Evolutionary conservation across 805 yeast genomes (phyloP), one percentile per base, ranked within the genome.

Genomic region (Yamadazyma ubonensis): DNA sequence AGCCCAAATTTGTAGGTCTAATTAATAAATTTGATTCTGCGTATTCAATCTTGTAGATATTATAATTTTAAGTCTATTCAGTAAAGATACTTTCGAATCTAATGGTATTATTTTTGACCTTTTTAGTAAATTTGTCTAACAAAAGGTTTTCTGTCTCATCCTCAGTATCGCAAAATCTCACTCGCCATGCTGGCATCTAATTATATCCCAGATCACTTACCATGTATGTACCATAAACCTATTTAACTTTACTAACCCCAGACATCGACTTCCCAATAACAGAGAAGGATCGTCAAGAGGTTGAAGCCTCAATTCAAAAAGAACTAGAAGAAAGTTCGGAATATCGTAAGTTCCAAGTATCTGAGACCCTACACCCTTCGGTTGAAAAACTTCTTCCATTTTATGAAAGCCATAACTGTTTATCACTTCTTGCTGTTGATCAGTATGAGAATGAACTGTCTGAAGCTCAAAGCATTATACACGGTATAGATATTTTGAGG

Each of bases 201-300:
- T 39, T 55, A 57, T 46, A 67, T 59, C 2, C 41, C 64, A 32
- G 75, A 71, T 33, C 61, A 67, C 33, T 55, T 71, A 29, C 50
- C 69, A 9, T 63, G 71, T 66, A 65, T 43, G 71, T 65, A 43
- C 16, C 9, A n/a, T 15, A 5, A 10, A n/a, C 15, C 10, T 16
- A 12, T 27, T 27, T 8, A 5, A 7, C 16, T 8, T 9, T 38
- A 26, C 42, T 37, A 38, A 35, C 34, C 29, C 36, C 43, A 6
- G 43, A 61, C 39, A 50, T 67, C 31, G 75, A 70, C 38, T 55
- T 50, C 4, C 56, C 57, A 8, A 59, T 67, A 16, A 50, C 67
- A 26, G 59, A 62, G 6, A 61, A 61, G 22, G 69, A 72, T 38
- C 48, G 70, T 39, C 50, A 51, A 9, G 51, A 58, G 14, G 65